phyloP scores from a whole-genome alignment of 306 rosid genomes.

The Trifolium dubium region DNA sequence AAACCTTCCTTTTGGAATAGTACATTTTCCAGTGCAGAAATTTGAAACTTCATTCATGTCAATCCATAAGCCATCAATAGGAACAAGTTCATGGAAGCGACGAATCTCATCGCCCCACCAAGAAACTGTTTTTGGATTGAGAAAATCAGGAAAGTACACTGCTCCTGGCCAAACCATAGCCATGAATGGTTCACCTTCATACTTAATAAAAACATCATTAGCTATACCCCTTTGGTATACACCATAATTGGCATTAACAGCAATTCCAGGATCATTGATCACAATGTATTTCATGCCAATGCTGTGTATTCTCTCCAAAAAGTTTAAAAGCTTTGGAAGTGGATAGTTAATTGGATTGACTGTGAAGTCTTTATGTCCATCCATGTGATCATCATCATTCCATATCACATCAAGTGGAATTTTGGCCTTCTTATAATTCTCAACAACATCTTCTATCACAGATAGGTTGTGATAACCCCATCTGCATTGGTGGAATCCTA shows the following conservation, averaged over 20 bases:
- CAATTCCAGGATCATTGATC: conserved; percentile 87
- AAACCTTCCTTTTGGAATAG: conserved; percentile 61
- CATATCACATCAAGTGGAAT: conserved; percentile 92
- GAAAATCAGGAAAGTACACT: conserved; percentile 87
- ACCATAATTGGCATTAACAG: conserved; percentile 72
- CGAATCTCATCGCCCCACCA: conserved; percentile 93
- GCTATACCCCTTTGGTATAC: conserved; percentile 77
- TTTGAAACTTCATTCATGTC: conserved; percentile 94
- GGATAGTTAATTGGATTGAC: conserved; percentile 73
- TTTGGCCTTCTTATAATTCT: conserved; percentile 69
- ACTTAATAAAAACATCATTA: conserved; percentile 84
- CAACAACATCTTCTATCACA: conserved; percentile 88
- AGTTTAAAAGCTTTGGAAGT: conserved; percentile 72
- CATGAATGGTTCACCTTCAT: conserved; percentile 76
- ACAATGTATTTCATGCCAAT: conserved; percentile 91
- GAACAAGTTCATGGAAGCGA: conserved; percentile 92
- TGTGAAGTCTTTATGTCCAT: conserved; percentile 88
- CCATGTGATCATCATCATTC: conserved; percentile 96
- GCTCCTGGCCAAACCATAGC: conserved; percentile 99
- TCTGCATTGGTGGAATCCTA: conserved; percentile 96
- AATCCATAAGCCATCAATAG: conserved; percentile 94
- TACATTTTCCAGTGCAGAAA: conserved; percentile 86
- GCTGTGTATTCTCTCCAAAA: conserved; percentile 75
- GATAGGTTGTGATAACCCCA: conserved; percentile 95
- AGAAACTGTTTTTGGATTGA: conserved; percentile 78